Percentiles rank a stretch among this genome's conserved stretches.
Conservation (phyloP, 192 early-diverging fungal species). For the Linnemannia exigua region DNA sequence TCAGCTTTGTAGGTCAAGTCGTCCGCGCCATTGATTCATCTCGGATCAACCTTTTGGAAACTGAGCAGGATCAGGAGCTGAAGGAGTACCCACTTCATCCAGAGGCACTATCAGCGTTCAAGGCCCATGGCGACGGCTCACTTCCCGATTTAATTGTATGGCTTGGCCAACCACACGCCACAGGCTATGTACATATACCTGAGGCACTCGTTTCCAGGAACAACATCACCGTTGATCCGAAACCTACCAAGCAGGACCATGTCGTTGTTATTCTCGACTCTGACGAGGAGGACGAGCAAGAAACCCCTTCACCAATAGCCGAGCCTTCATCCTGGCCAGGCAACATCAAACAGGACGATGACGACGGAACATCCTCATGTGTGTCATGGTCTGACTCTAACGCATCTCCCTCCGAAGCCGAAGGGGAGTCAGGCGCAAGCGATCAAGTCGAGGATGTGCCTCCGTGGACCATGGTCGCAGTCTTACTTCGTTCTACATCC, state of each 20-base stretch:
- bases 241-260: background rate
- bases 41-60: background rate
- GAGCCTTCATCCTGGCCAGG: background rate
- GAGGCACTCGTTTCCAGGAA: background rate
- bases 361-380: background rate
- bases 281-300: background rate
- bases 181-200: background rate
- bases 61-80: background rate
- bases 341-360: background rate
- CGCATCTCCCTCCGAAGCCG: background rate
- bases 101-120: background rate
- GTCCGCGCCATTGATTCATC: background rate
- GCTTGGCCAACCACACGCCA: background rate
- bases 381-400: slow-evolving; percentile 19
- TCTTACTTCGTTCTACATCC: slow-evolving; percentile 12
- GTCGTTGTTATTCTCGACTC: slow-evolving; percentile 8
- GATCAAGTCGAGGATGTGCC: background rate
- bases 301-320: background rate
- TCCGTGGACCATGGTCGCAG: slow-evolving; percentile 13
- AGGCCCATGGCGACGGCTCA: slow-evolving; percentile 3
- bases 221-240: background rate
- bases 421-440: background rate
- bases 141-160: slow-evolving; percentile 14
- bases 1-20: slow-evolving; percentile 18
- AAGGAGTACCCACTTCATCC: slow-evolving; percentile 16